Conservation (phyloP, 2,329 filamentous ascomycete species). For the Drechslerella stenobrocha region DNA sequence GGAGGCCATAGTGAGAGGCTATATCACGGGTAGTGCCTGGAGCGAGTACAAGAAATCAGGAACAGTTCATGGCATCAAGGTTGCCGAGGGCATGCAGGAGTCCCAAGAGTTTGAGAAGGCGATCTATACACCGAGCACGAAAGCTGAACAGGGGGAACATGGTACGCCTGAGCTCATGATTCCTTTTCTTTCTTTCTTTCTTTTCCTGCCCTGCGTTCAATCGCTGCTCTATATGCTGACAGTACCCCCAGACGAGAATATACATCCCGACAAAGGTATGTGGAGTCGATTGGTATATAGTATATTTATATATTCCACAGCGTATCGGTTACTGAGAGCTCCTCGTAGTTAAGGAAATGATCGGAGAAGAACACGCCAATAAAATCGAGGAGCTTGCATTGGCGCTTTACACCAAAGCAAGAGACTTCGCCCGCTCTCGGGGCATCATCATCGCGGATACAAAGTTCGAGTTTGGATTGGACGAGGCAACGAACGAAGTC, state of each 20-base stretch:
- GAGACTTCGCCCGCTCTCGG: slow-evolving; percentile 66
- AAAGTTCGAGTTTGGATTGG: slow-evolving; percentile 75
- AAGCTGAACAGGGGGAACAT: slow-evolving; percentile 76
- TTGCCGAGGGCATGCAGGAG: slow-evolving; percentile 70
- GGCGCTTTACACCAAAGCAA: slow-evolving; percentile 65
- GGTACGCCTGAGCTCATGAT: slow-evolving; percentile 43
- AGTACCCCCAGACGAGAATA: slow-evolving; percentile 70
- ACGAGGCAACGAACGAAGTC: slow-evolving; percentile 67
- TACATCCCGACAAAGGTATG: slow-evolving; percentile 68
- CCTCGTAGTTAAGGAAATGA: slow-evolving; percentile 58
- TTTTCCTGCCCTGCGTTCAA: no score
- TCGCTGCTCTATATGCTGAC: slow-evolving; percentile 8
- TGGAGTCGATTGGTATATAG: not conserved
- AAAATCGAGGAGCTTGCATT: slow-evolving; percentile 69
- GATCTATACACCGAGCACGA: slow-evolving; percentile 80
- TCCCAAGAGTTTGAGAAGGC: slow-evolving; percentile 70
- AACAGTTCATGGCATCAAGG: slow-evolving; percentile 76
- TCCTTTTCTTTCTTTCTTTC: no score
- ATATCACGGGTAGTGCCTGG: slow-evolving; percentile 85
- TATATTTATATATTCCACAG: not conserved
- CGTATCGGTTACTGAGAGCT: slow-evolving; percentile 35
- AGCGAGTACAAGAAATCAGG: slow-evolving; percentile 72
- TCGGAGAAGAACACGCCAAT: slow-evolving; percentile 67
- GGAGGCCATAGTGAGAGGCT: slow-evolving; percentile 84
- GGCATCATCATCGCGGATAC: slow-evolving; percentile 79